phyloP scores from a whole-genome alignment of 345 rosid species.

The Leavenworthia alabamica region DNA sequence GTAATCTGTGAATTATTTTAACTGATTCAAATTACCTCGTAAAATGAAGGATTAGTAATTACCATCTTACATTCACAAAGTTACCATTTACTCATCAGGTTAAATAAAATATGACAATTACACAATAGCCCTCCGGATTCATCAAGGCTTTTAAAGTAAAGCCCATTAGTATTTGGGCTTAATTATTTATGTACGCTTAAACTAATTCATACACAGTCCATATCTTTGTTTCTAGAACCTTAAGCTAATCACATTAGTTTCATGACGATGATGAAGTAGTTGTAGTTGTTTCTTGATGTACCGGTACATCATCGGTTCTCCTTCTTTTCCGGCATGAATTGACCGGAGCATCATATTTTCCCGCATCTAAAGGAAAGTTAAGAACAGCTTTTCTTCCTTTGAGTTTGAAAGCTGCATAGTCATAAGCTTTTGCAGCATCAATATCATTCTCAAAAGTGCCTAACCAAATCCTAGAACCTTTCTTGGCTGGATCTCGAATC shows the following conservation, averaged over 20 bases:
- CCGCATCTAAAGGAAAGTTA: constrained; percentile 84
- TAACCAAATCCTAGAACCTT: constrained; percentile 84
- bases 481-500: constrained; percentile 74
- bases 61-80: constrained; percentile 11
- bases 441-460: constrained; percentile 68
- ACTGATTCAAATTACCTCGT: neutral
- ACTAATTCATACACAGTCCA: too few relatives aligned
- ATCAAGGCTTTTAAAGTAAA: neutral
- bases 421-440: constrained; percentile 92
- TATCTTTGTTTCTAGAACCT: constrained; percentile 13
- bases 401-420: constrained; percentile 72
- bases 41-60: neutral
- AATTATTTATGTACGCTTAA: too few relatives aligned
- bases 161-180: neutral
- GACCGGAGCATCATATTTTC: constrained; percentile 42
- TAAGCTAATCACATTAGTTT: constrained; percentile 7
- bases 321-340: constrained; percentile 48
- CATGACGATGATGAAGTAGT: constrained; percentile 14
- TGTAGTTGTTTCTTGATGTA: constrained; percentile 4
- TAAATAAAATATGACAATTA: too few relatives aligned
- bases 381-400: constrained; percentile 81
- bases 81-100: too few relatives aligned
- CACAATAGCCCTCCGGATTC: too few relatives aligned
- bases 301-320: constrained; percentile 25
- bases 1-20: neutral